phyloP scores from a whole-genome alignment of 768 basidiomycete genomes.

The Pleurotus tuoliensis region DNA sequence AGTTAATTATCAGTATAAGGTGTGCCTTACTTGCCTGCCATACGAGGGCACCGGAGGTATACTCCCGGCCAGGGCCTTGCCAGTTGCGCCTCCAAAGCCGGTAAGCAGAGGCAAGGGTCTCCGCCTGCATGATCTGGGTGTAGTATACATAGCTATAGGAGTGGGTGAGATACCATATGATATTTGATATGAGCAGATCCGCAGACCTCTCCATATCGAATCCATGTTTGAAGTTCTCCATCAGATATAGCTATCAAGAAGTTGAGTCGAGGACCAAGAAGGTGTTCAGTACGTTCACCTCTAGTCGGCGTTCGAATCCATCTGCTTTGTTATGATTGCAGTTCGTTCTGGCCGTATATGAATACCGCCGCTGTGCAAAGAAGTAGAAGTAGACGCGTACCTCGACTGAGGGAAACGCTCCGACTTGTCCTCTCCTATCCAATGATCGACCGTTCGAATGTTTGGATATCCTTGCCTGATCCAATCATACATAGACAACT shows the following conservation, averaged over 20 bases:
- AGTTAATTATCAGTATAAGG: not conserved
- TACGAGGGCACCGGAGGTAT: constrained; percentile 87
- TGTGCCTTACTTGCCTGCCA: constrained; percentile 71
- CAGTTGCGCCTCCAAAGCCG: constrained; percentile 91
- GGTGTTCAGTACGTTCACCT: constrained; percentile 40
- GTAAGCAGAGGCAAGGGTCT: constrained; percentile 84
- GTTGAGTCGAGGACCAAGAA: not conserved
- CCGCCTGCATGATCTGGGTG: constrained; percentile 96
- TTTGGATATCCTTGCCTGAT: constrained; percentile 85
- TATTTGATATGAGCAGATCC: not conserved
- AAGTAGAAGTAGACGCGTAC: constrained; percentile 30
- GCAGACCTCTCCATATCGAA: constrained; percentile 81
- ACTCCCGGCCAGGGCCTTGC: constrained; percentile 80
- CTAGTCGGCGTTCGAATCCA: constrained; percentile 79
- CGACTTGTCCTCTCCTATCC: constrained; percentile 68
- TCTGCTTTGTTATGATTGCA: constrained; percentile 90
- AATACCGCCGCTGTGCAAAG: constrained; percentile 5
- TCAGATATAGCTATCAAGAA: constrained; percentile 66
- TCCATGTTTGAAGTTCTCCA: constrained; percentile 90
- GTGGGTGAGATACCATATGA: constrained; percentile 10
- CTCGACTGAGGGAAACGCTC: constrained; percentile 89
- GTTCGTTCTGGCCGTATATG: constrained; percentile 40
- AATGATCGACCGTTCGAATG: constrained; percentile 84
- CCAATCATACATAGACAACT: not conserved
- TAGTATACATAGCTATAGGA: constrained; percentile 78